Evolutionary conservation across 805 yeast species (phyloP).

Genomic region (Starmera pachycereana): DNA sequence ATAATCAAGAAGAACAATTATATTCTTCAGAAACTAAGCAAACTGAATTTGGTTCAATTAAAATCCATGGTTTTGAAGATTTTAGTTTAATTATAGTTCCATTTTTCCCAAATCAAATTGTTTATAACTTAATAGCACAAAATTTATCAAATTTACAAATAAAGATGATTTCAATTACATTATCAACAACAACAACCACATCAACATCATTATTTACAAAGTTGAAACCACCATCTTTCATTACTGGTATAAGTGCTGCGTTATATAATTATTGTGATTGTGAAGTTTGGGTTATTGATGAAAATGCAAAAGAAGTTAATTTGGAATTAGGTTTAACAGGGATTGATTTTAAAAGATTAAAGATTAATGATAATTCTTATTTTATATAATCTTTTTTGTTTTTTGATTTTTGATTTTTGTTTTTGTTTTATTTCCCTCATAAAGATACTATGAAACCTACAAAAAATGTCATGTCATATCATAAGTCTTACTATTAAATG

Average conservation of each 20-base stretch:
- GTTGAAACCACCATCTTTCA: conserved; percentile 49
- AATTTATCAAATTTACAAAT: conserved; percentile 9
- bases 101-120: conserved; percentile 24
- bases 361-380: conserved; percentile 22
- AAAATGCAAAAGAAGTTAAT: too few species aligned
- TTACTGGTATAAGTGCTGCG: conserved; percentile 50
- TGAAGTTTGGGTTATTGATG: too few species aligned
- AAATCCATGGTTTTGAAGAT: conserved; percentile 9
- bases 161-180: conserved; percentile 17
- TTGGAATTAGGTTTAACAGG: conserved; percentile 42
- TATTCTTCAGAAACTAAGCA: conserved; percentile 25
- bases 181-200: conserved; percentile 26
- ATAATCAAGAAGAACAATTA: conserved; percentile 39
- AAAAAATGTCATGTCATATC: too few species aligned
- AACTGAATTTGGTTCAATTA: conserved; percentile 2
- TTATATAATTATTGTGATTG: conserved; percentile 4
- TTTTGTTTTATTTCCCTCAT: too few species aligned
- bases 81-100: conserved; percentile 7
- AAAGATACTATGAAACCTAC: too few species aligned
- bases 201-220: conserved; percentile 17
- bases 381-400: too few species aligned
- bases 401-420: too few species aligned
- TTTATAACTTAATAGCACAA: conserved; percentile 20
- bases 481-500: too few species aligned
- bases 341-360: conserved; percentile 28